Percentiles rank a stretch among this genome's conserved stretches.
Evolutionary conservation across 2,329 filamentous ascomycete species (phyloP).

Genomic region (Cercospora sp.): DNA sequence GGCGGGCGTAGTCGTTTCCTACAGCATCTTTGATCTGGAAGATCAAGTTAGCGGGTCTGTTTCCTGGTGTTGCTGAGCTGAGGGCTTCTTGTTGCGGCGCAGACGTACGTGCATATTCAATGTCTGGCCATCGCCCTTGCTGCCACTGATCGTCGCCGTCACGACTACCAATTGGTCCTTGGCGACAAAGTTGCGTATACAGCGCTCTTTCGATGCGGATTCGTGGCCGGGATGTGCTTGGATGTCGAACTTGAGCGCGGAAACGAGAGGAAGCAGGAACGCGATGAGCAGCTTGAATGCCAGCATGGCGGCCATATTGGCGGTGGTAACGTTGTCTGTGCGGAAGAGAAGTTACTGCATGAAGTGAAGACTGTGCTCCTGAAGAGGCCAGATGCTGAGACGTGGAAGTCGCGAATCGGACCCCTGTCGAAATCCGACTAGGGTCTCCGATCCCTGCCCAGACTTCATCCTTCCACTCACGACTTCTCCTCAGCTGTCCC

Average conservation of each 20-base stretch:
- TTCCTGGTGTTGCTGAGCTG: not conserved
- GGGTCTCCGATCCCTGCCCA: not conserved
- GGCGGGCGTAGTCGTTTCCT: constrained; percentile 91
- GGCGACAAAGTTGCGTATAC: constrained; percentile 92
- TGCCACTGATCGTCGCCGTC: constrained; percentile 82
- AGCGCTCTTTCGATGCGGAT: constrained; percentile 70
- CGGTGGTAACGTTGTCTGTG: not conserved
- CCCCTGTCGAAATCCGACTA: not conserved
- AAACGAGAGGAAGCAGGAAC: constrained; percentile 45
- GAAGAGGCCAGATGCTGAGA: not conserved
- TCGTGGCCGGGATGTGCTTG: constrained; percentile 66
- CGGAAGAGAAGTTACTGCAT: not conserved
- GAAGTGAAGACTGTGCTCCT: not conserved
- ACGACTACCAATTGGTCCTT: constrained; percentile 94
- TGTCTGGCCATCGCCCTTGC: constrained; percentile 84
- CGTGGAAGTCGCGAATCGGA: constrained; percentile 1
- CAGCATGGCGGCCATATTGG: constrained; percentile 6
- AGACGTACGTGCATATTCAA: constrained; percentile 86
- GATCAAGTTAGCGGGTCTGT: not conserved
- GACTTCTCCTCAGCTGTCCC: not conserved
- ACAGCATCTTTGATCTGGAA: constrained; percentile 89
- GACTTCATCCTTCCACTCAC: not conserved
- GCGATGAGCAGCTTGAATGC: constrained; percentile 40
- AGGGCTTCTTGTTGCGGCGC: not conserved
- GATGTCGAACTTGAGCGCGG: constrained; percentile 92